Conservation (phyloP, 306 rosid genomes). For the Alnus glutinosa region DNA sequence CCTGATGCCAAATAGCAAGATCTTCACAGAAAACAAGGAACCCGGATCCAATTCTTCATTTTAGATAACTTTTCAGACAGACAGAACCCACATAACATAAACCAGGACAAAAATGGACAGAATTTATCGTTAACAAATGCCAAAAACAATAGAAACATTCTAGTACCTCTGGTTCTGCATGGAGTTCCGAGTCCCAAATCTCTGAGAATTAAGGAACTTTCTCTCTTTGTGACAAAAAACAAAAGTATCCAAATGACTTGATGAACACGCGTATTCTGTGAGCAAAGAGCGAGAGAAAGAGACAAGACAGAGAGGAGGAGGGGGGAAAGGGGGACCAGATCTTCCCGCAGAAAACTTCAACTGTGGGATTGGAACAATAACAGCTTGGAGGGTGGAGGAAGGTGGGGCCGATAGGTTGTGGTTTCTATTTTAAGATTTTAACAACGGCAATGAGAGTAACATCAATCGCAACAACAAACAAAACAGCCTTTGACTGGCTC, state of each 20-base stretch:
- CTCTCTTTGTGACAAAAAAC: not conserved
- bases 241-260: not conserved
- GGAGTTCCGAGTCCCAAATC: constrained; percentile 28
- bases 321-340: constrained; percentile 28
- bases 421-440: constrained; percentile 25
- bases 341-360: constrained; percentile 32
- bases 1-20: constrained; percentile 19
- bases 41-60: constrained; percentile 15
- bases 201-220: constrained; percentile 28
- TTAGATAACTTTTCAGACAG: not conserved
- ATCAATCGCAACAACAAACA: constrained; percentile 12
- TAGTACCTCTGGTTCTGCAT: constrained; percentile 50
- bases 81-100: not conserved
- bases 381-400: constrained; percentile 10
- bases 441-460: constrained; percentile 7
- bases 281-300: constrained; percentile 29
- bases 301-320: constrained; percentile 21
- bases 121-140: constrained; percentile 1
- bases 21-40: not conserved
- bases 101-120: not conserved
- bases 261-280: constrained; percentile 29
- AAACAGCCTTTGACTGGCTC: constrained; percentile 1
- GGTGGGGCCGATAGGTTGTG: constrained; percentile 9
- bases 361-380: not conserved
- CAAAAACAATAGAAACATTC: constrained; percentile 16